These are phyloP conservation scores for Lathyrus sativus DNA, from an alignment of 306 rosid genomes.

Conservation along the genomic window DNA sequence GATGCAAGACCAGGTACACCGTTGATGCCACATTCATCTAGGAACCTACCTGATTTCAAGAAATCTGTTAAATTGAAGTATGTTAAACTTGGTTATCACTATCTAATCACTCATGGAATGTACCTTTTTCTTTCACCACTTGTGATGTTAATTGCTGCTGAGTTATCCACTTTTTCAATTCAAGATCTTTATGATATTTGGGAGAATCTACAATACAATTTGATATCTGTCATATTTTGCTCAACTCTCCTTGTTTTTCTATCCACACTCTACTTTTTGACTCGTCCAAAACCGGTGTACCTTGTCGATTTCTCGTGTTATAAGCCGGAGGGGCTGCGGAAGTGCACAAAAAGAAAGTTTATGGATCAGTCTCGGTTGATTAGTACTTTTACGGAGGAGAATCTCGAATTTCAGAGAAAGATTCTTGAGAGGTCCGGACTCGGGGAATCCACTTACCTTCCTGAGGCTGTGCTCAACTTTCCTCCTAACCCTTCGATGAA, in stretches of 20 bases:
- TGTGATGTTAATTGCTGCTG: slow-evolving; percentile 61
- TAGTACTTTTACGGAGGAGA: slow-evolving; percentile 63
- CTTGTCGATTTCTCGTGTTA: slow-evolving; percentile 87
- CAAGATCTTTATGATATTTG: slow-evolving; percentile 72
- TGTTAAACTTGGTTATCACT: slow-evolving; percentile 90
- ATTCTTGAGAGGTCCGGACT: slow-evolving; percentile 95
- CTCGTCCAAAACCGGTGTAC: slow-evolving; percentile 77
- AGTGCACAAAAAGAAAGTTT: slow-evolving; percentile 73
- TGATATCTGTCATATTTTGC: slow-evolving; percentile 66
- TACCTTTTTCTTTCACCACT: slow-evolving; percentile 76
- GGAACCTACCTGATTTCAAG: slow-evolving; percentile 85
- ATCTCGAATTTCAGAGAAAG: slow-evolving; percentile 73
- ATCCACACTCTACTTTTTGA: slow-evolving; percentile 70
- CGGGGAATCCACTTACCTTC: slow-evolving; percentile 81
- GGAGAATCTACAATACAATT: slow-evolving; percentile 78
- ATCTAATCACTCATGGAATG: slow-evolving; percentile 89
- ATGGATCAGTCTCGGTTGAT: slow-evolving; percentile 72
- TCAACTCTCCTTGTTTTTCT: slow-evolving; percentile 82
- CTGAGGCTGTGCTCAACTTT: slow-evolving; percentile 80
- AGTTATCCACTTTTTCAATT: slow-evolving; percentile 71
- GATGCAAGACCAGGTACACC: slow-evolving; percentile 51
- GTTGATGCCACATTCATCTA: slow-evolving; percentile 54
- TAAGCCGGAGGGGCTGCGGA: slow-evolving; percentile 76
- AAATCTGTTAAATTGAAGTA: slow-evolving; percentile 78
- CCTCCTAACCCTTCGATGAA: slow-evolving; percentile 92